phyloP scores from a whole-genome alignment of 106 monocot genomes.

The Platanthera zijinensis region DNA sequence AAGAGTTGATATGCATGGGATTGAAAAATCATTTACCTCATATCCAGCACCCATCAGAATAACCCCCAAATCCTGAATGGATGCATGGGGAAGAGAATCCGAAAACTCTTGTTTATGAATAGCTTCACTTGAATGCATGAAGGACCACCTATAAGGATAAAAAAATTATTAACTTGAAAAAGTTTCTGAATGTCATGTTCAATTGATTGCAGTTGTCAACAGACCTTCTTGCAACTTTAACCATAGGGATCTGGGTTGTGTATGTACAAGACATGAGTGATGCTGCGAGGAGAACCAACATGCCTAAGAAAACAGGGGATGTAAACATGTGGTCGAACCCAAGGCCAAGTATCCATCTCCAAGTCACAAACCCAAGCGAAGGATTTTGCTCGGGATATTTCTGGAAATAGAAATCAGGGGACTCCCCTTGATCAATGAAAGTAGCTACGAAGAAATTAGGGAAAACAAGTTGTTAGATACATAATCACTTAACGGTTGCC shows the following conservation, averaged over 20 bases:
- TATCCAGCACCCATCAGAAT: conserved; percentile 88
- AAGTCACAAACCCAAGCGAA: conserved; percentile 57
- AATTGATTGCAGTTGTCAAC: neutral
- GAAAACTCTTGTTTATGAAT: conserved; percentile 81
- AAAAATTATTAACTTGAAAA: neutral
- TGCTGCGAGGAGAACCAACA: conserved; percentile 77
- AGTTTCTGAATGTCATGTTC: neutral
- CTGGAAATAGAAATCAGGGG: conserved; percentile 67
- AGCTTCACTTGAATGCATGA: conserved; percentile 54
- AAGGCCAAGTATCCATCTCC: conserved; percentile 81
- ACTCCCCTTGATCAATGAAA: conserved; percentile 84
- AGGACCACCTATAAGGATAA: conserved; percentile 72
- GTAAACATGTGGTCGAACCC: conserved; percentile 98
- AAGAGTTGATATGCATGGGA: neutral
- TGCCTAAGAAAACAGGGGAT: conserved; percentile 83
- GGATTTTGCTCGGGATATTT: conserved; percentile 81
- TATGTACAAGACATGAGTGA: conserved; percentile 98
- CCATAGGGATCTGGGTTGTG: conserved; percentile 86
- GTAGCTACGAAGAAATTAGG: conserved; percentile 37
- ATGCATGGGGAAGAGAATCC: conserved; percentile 71
- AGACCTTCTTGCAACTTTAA: conserved; percentile 84
- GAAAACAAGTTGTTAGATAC: conserved; percentile 1
- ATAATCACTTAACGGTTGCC: neutral
- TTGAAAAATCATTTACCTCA: conserved; percentile 40
- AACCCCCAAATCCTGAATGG: conserved; percentile 77